phyloP scores from a whole-genome alignment of 257 asterid genomes.

The Penstemon davidsonii region DNA sequence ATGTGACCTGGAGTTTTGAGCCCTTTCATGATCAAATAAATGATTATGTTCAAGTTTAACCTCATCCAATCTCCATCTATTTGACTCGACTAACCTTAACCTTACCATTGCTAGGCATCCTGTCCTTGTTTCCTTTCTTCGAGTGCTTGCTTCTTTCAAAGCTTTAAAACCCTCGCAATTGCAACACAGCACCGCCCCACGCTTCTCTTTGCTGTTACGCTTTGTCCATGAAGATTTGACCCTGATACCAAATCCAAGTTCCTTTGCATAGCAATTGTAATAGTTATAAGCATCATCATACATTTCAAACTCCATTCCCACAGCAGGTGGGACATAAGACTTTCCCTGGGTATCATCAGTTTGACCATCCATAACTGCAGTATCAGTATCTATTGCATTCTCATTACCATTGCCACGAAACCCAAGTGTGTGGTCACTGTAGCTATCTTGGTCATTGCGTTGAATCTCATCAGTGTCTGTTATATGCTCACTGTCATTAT shows the following conservation, averaged over 20 bases:
- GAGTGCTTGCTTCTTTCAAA: conserved; percentile 63
- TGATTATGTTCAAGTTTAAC: conserved; percentile 77
- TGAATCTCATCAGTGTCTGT: conserved; percentile 24
- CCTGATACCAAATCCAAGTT: conserved; percentile 73
- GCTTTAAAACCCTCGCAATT: conserved; percentile 88
- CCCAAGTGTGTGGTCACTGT: conserved; percentile 20
- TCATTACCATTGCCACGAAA: conserved; percentile 33
- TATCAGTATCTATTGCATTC: conserved; percentile 33
- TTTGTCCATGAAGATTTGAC: conserved; percentile 91
- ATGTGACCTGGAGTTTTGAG: conserved; percentile 55
- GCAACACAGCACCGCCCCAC: conserved; percentile 90
- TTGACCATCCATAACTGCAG: conserved; percentile 29
- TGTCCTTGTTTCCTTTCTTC: conserved; percentile 86
- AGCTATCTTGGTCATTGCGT: conserved; percentile 23
- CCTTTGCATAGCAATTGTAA: conserved; percentile 72
- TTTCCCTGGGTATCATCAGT: conserved; percentile 37
- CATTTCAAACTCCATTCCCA: conserved; percentile 88
- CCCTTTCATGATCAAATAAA: conserved; percentile 60
- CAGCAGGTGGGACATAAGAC: conserved; percentile 50
- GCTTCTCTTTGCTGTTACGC: conserved; percentile 87
- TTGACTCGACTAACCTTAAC: conserved; percentile 66
- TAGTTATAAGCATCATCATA: conserved; percentile 83
- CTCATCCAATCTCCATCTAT: conserved; percentile 79
- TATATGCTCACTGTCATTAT: conserved; percentile 30
- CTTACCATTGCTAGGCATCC: conserved; percentile 87